These are phyloP conservation scores for Dipodascus geniculatus DNA, from an alignment of 805 yeast species.

Conservation along the genomic window DNA sequence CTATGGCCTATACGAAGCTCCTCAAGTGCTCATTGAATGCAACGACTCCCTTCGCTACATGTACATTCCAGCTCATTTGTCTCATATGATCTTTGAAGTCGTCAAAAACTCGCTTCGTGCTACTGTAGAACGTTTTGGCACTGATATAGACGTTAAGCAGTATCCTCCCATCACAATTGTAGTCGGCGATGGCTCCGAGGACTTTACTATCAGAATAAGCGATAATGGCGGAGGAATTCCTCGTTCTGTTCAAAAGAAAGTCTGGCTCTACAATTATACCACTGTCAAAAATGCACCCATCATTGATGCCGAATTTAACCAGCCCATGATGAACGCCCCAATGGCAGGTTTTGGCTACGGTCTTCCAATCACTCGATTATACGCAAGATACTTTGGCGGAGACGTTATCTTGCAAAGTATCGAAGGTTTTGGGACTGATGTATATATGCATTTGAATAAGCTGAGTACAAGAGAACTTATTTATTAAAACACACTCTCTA, in stretches of 20 bases:
- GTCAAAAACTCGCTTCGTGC: slow-evolving; percentile 81
- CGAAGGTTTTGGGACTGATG: slow-evolving; percentile 95
- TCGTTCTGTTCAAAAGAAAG: slow-evolving; percentile 69
- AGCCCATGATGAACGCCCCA: slow-evolving; percentile 69
- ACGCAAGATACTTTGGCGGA: slow-evolving; percentile 85
- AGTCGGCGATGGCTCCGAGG: slow-evolving; percentile 85
- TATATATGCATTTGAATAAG: slow-evolving; percentile 73
- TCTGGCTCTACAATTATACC: slow-evolving; percentile 88
- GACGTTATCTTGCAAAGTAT: slow-evolving; percentile 76
- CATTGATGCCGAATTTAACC: slow-evolving; percentile 44
- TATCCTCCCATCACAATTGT: slow-evolving; percentile 81
- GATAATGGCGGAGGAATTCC: slow-evolving; percentile 96
- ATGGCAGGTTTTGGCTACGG: slow-evolving; percentile 95
- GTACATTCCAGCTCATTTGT: slow-evolving; percentile 89
- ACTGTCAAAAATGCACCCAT: slow-evolving; percentile 67
- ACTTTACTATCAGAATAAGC: slow-evolving; percentile 77
- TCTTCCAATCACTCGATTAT: slow-evolving; percentile 70
- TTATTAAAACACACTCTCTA: slow-evolving; percentile 30
- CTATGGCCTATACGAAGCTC: slow-evolving; percentile 79
- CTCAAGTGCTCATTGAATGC: slow-evolving; percentile 67
- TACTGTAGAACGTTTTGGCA: slow-evolving; percentile 69
- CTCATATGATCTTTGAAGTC: slow-evolving; percentile 84
- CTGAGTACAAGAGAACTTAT: slow-evolving; percentile 35
- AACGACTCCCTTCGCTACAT: slow-evolving; percentile 67
- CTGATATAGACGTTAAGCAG: slow-evolving; percentile 52